These are phyloP conservation scores for Isatis tinctoria DNA, from an alignment of 345 rosid species.

Conservation along the genomic window DNA sequence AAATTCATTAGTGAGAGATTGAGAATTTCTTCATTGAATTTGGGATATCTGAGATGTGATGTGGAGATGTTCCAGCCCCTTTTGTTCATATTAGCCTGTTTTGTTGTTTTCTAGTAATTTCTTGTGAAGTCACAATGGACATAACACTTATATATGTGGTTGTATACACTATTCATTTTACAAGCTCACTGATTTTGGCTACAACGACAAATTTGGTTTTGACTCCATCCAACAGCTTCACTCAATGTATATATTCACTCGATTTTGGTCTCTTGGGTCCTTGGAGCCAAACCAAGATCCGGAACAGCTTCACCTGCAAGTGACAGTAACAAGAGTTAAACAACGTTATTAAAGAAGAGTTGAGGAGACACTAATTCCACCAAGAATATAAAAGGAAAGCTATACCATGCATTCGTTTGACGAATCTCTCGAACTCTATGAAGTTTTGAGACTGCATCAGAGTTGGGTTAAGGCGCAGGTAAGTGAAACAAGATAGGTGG, in stretches of 20 bases:
- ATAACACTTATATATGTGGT: not conserved
- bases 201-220: not conserved
- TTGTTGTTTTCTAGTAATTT: slow-evolving; percentile 3
- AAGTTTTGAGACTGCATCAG: slow-evolving; percentile 58
- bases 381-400: not conserved
- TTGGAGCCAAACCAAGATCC: slow-evolving; percentile 35
- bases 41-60: not conserved
- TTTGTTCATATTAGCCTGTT: not conserved
- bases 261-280: slow-evolving; percentile 8
- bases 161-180: slow-evolving; percentile 6
- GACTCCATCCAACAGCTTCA: not conserved
- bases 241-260: slow-evolving; percentile 3
- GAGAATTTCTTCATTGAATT: not conserved
- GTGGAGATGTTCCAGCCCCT: not conserved
- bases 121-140: not conserved
- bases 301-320: slow-evolving; percentile 44
- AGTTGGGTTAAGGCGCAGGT: slow-evolving; percentile 66
- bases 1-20: slow-evolving; percentile 12
- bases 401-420: slow-evolving; percentile 89
- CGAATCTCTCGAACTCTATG: slow-evolving; percentile 76
- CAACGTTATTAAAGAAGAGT: not conserved
- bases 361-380: not conserved
- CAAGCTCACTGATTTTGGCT: slow-evolving; percentile 7
- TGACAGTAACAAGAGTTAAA: not conserved
- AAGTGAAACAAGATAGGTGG: slow-evolving; percentile 80